A percentile compares a stretch with the other conserved stretches of the same genome.
These are phyloP conservation scores for Tulasnella sp. DNA, from an alignment of 768 basidiomycete genomes.

Conservation along the genomic window DNA sequence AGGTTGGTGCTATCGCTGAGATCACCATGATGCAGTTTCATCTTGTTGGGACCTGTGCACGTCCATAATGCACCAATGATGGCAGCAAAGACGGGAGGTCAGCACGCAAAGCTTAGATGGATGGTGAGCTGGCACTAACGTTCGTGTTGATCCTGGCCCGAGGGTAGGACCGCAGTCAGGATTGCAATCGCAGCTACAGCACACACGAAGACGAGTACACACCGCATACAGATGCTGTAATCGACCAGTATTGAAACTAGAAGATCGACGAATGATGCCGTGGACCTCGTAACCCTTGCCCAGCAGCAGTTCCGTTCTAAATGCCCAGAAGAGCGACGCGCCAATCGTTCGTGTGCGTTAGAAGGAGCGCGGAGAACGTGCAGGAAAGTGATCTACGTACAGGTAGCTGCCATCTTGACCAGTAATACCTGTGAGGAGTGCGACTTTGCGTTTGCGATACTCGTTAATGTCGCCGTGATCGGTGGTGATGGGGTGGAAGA, in stretches of 20 bases:
- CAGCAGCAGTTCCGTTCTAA: conserved; percentile 73
- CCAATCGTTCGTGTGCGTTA: neutral
- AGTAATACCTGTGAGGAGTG: conserved; percentile 88
- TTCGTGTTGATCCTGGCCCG: conserved; percentile 69
- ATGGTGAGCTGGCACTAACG: conserved; percentile 43
- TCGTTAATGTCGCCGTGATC: conserved; percentile 52
- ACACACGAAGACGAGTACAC: neutral
- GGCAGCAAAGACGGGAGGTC: neutral
- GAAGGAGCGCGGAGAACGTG: neutral
- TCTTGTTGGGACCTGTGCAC: conserved; percentile 54
- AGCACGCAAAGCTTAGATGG: neutral
- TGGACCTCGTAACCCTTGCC: conserved; percentile 88
- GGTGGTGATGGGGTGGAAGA: conserved; percentile 20
- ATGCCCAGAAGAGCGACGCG: neutral
- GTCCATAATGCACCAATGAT: neutral
- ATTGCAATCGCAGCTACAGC: neutral
- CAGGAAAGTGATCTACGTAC: conserved; percentile 37
- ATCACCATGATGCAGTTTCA: conserved; percentile 87
- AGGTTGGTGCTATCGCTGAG: conserved; percentile 94
- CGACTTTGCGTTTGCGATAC: conserved; percentile 85
- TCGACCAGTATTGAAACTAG: conserved; percentile 95
- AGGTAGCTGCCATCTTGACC: conserved; percentile 96
- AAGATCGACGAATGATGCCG: conserved; percentile 93
- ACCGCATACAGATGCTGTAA: conserved; percentile 80
- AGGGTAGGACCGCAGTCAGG: neutral